These are phyloP conservation scores for Pestalotiopsis sp. DNA, from an alignment of 2,329 filamentous ascomycete genomes.

Conservation along the genomic window DNA sequence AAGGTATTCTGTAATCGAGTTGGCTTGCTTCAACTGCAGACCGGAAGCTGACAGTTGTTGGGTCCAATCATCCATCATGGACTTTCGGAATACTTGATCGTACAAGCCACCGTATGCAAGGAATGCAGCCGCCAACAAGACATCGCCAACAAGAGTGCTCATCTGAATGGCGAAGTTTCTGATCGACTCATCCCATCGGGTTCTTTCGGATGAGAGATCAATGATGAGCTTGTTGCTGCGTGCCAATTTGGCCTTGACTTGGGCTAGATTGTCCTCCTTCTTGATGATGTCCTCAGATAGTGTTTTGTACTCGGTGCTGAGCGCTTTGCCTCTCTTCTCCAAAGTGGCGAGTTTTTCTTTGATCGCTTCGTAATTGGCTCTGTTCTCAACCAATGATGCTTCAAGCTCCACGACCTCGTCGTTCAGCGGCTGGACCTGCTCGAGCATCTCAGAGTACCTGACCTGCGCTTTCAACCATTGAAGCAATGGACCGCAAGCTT, in stretches of 20 bases:
- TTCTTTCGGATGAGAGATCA: constrained; percentile 89
- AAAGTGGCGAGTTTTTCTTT: constrained; percentile 64
- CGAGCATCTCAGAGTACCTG: constrained; percentile 95
- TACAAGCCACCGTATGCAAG: constrained; percentile 95
- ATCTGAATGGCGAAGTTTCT: constrained; percentile 98
- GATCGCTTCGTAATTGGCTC: neutral
- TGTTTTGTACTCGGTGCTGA: constrained; percentile 94
- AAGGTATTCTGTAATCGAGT: constrained; percentile 93
- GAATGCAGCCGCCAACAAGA: constrained; percentile 94
- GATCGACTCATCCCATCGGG: constrained; percentile 94
- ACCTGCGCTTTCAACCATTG: constrained; percentile 98
- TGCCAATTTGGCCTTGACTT: constrained; percentile 97
- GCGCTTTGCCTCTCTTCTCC: constrained; percentile 85
- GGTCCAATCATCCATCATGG: constrained; percentile 97
- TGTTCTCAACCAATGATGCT: constrained; percentile 14
- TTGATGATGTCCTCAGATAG: constrained; percentile 96
- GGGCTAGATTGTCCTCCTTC: constrained; percentile 95
- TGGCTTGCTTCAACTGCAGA: constrained; percentile 88
- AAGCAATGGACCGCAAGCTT: constrained; percentile 93
- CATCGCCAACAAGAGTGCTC: constrained; percentile 91
- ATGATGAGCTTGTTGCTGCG: constrained; percentile 92
- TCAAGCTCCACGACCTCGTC: constrained; percentile 72
- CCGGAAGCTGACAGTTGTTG: constrained; percentile 92
- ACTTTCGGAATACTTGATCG: constrained; percentile 96
- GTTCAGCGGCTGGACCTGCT: constrained; percentile 80